These are phyloP conservation scores for Globisporangium cederbergense DNA, from an alignment of 352 stramenopile genomes.

Conservation along the genomic window DNA sequence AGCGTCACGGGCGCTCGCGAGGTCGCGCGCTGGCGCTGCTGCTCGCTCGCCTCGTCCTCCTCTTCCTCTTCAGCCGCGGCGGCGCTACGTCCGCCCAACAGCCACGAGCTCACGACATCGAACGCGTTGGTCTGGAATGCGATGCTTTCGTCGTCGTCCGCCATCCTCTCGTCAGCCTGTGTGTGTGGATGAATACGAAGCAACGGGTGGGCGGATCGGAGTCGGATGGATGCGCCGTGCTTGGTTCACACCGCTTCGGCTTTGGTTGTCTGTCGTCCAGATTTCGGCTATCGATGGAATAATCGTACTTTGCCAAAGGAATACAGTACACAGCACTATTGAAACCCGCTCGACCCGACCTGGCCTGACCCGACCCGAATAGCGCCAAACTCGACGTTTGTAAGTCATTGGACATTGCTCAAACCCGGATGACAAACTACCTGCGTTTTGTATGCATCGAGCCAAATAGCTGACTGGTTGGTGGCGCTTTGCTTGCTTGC, in stretches of 20 bases:
- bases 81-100: conserved; percentile 27
- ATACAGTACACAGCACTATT: too few relatives aligned
- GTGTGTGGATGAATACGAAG: background rate
- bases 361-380: too few relatives aligned
- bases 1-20: conserved; percentile 35
- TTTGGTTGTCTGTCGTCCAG: too few relatives aligned
- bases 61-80: conserved; percentile 8
- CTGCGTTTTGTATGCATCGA: too few relatives aligned
- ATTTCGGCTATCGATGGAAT: too few relatives aligned
- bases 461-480: conserved; percentile 12
- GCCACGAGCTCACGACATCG: conserved; percentile 63
- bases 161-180: background rate
- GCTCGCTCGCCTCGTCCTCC: conserved; percentile 13
- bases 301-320: too few relatives aligned
- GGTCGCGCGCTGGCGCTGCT: background rate
- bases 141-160: conserved; percentile 46
- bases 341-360: too few relatives aligned
- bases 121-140: conserved; percentile 53
- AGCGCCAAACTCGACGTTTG: too few relatives aligned
- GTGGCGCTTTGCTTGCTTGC: background rate
- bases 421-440: too few relatives aligned
- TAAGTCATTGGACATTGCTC: too few relatives aligned
- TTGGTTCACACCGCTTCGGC: background rate
- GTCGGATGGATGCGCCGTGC: background rate
- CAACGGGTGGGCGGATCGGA: too few relatives aligned